Conservation (phyloP, 495 filamentous ascomycete genomes). For the Margaritispora aquatica region DNA sequence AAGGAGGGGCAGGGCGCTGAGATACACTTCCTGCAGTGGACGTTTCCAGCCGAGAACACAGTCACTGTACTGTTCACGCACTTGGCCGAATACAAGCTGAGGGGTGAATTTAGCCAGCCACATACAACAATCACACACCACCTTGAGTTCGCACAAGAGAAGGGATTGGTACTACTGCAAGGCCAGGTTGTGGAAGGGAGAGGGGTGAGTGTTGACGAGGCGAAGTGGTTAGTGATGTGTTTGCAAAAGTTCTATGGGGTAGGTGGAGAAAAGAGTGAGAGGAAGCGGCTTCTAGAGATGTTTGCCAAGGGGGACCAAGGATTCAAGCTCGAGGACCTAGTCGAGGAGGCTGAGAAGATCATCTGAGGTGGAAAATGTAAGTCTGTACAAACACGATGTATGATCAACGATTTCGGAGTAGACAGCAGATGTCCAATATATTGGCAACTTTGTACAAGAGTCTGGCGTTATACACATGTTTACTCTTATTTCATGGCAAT, state of each 20-base stretch:
- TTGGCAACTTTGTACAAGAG: too few species aligned
- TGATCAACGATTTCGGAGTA: background rate
- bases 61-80: slow-evolving; percentile 88
- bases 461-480: too few species aligned
- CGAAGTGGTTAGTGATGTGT: slow-evolving; percentile 84
- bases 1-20: slow-evolving; percentile 64
- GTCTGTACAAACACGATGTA: background rate
- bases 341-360: slow-evolving; percentile 81
- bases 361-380: slow-evolving; percentile 24
- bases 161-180: slow-evolving; percentile 77
- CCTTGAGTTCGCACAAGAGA: slow-evolving; percentile 62
- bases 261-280: slow-evolving; percentile 37
- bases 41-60: slow-evolving; percentile 56
- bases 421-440: too few species aligned
- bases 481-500: too few species aligned
- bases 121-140: slow-evolving; percentile 94
- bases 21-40: slow-evolving; percentile 80
- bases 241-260: slow-evolving; percentile 91
- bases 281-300: slow-evolving; percentile 67
- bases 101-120: slow-evolving; percentile 81
- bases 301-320: slow-evolving; percentile 69
- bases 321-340: slow-evolving; percentile 77
- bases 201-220: slow-evolving; percentile 74
- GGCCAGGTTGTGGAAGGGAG: slow-evolving; percentile 70
- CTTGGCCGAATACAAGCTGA: slow-evolving; percentile 83